Evolutionary conservation across 148 eudicot genomes (phyloP), one percentile per base, ranked within the genome.

Genomic region (Fagopyrum esculentum): DNA sequence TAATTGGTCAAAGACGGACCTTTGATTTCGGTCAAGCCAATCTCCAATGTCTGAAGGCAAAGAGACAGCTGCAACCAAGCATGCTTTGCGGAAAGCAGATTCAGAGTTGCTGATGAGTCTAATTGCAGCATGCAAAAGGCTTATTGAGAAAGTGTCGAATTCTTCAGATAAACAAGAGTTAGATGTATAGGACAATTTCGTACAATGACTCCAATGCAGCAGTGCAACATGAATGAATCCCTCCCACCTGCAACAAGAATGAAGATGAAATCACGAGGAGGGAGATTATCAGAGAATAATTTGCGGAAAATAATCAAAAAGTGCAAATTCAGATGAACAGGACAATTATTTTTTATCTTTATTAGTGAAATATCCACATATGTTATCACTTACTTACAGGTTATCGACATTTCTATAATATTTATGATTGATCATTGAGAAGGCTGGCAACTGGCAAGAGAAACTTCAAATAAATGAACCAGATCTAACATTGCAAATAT

Each of bases 151-250:
- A 72, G 76, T 76, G 70, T 76, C 71, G 11, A 83, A 78, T 81
- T 55, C 80, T 50, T 61, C 71, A 68, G 77, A 64, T 11, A 13
- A 35, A 15, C n/a, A 64, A 64, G 71, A 13, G 45, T 40, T 7
- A 66, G 71, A 66, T 35, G 40, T 46, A 15, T 66, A 17, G 46
- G 47, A 66, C 6, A 66, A 66, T 40, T 66, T 66, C 9, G 47
- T 71, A 71, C 55, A 7, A 3, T 73, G 85, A 77, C 78, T 76
- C 98, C 98, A 93, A 69, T 17, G 79, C 78, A 76, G 77, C 57
- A 93, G 86, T 29, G 97, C 98, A 75, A 84, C 77, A 77, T 93
- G 98, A 40, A 80, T 79, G 73, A 93, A 93, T 80, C 97, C 98
- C 82, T 91, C 98, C 98, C 98, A 93, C 81, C 98, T 93, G 87